Base-by-base conservation (phyloP, 2,329 filamentous ascomycete species). In the Aspergillus sergii region DNA sequence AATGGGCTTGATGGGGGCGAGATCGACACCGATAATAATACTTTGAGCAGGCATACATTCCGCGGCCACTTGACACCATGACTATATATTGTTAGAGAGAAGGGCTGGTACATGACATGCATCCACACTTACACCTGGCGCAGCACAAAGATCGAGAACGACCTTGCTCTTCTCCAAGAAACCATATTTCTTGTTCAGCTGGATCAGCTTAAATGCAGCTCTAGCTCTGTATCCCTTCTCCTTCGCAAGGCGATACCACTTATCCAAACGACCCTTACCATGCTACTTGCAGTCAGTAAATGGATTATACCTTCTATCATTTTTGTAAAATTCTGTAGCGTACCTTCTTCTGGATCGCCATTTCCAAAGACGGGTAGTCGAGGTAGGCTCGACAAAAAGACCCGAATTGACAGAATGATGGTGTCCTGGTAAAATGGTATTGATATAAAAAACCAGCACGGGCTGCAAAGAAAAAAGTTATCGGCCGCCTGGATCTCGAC, bases 141-240 rank as follows among this genome's bases (percentile, higher is more conserved):
- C 95, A 69, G 95, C 95, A 82, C 95, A 99, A 76, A 99, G 91
- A 89, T 99, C 96, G 77, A 99, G 85, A 65, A 97, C 84, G 73
- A 98, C 95, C 83, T 92, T 96, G 81, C 93, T 96, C 84, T 96
- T 94, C 80, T 98, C 93, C 71, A 99, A 84, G 80, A 99, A 99
- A 70, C 93, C 92, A 90, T 96, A 99, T 78, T 97, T 98, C 82
- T 98, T 97, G 83, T 99, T 99, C 73, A 99, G 84, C 79, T 99
- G 94, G 71, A 99, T 94, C 72, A 99, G 83, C 83, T 99, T 99
- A 86, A 98, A 98, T 61, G 95, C 94, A 71, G 95, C 94, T 86
- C 95, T 88, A 66, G 95, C 94, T 74, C 95, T 87, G 77, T 97
- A 99, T 66, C 95, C 95, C 80, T 97, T 98, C 79, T 99, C 95